Percentiles rank a stretch among this genome's conserved stretches.
Evolutionary conservation across 2,329 filamentous ascomycete genomes (phyloP).

Genomic region (Pestalotiopsis sp.): DNA sequence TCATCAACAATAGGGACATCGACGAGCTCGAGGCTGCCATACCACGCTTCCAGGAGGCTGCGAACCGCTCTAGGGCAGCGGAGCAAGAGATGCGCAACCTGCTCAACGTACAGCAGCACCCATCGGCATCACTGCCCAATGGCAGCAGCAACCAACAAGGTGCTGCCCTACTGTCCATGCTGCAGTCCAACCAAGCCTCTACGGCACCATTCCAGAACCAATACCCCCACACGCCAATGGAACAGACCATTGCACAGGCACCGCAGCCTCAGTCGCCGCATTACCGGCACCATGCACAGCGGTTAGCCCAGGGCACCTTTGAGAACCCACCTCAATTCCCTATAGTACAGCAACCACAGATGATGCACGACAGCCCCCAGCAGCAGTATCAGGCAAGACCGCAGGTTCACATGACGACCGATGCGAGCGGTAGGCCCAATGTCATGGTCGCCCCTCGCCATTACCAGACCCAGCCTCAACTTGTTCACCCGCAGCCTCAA

Average conservation of each 20-base stretch:
- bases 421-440: constrained; percentile 20
- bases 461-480: constrained; percentile 32
- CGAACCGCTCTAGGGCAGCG: neutral
- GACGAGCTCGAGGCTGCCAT: neutral
- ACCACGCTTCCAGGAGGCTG: neutral
- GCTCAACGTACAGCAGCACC: neutral
- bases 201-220: constrained; percentile 19
- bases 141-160: constrained; percentile 44
- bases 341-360: constrained; percentile 33
- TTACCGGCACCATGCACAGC: constrained; percentile 53
- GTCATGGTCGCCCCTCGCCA: constrained; percentile 28
- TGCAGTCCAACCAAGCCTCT: constrained; percentile 43
- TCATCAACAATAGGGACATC: constrained; percentile 61
- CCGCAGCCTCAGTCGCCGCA: constrained; percentile 61
- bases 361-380: constrained; percentile 4
- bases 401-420: constrained; percentile 25
- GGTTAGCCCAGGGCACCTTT: constrained; percentile 47
- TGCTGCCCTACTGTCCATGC: constrained; percentile 54
- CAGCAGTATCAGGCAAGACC: constrained; percentile 29
- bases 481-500: constrained; percentile 51
- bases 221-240: constrained; percentile 54
- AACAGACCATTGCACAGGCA: constrained; percentile 53
- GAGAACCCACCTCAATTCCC: constrained; percentile 53
- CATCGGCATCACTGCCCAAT: constrained; percentile 48
- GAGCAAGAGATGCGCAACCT: neutral